Conservation (phyloP, 1,284 basidiomycete genomes). For the Marasmius tenuissimus region DNA sequence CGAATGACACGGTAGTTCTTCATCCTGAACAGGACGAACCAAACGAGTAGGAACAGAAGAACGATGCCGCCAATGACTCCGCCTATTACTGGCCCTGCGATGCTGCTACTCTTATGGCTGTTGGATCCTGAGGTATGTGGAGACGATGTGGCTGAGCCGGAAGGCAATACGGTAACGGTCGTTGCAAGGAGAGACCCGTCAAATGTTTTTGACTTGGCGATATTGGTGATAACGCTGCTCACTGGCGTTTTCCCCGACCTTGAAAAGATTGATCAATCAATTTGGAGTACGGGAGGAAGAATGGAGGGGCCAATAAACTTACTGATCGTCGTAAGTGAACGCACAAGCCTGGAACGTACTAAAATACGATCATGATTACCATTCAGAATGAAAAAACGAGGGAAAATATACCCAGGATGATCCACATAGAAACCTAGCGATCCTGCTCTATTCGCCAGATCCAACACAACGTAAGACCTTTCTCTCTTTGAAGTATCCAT, state of each 20-base stretch:
- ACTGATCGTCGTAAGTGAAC: neutral
- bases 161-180: neutral
- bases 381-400: neutral
- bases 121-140: neutral
- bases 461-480: neutral
- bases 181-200: neutral
- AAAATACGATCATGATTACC: neutral
- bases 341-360: conserved; percentile 1
- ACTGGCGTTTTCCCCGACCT: neutral
- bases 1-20: neutral
- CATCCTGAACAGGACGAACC: neutral
- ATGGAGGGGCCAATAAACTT: neutral
- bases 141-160: neutral
- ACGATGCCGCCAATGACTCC: neutral
- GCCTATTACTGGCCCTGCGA: neutral
- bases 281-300: neutral
- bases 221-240: neutral
- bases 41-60: neutral
- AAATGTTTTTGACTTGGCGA: neutral
- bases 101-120: neutral
- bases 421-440: neutral
- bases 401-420: neutral
- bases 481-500: neutral
- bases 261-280: neutral
- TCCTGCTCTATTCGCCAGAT: neutral